A percentile compares a stretch with the other conserved stretches of the same genome.
phyloP scores from a whole-genome alignment of 2,329 filamentous ascomycete genomes.

The Fusarium siculi region DNA sequence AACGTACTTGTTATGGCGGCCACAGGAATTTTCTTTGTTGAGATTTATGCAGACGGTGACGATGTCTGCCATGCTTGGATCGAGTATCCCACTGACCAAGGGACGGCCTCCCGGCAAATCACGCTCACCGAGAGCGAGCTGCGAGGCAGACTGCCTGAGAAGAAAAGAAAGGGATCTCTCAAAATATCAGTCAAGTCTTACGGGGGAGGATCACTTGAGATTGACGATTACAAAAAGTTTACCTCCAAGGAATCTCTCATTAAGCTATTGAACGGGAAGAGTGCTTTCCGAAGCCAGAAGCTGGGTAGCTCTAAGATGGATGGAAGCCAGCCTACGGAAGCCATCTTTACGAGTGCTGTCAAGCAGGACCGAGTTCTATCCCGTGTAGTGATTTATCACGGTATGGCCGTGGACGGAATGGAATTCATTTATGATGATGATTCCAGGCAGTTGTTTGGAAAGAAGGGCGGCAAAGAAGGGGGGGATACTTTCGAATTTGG shows the following conservation, averaged over 20 bases:
- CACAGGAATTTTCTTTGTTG: slow-evolving; percentile 85
- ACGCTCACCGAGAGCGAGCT: slow-evolving; percentile 80
- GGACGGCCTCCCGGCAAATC: slow-evolving; percentile 75
- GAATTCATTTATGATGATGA: slow-evolving; percentile 94
- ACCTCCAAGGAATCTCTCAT: slow-evolving; percentile 77
- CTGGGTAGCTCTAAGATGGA: slow-evolving; percentile 79
- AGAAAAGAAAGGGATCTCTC: slow-evolving; percentile 76
- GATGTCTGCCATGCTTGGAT: slow-evolving; percentile 83
- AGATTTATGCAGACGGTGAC: slow-evolving; percentile 84
- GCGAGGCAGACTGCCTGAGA: slow-evolving; percentile 75
- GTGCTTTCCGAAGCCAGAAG: slow-evolving; percentile 79
- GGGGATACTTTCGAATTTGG: slow-evolving; percentile 82
- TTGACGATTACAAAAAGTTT: slow-evolving; percentile 80
- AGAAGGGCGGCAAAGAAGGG: slow-evolving; percentile 74
- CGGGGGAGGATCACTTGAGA: slow-evolving; percentile 76
- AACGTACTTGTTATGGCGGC: slow-evolving; percentile 81
- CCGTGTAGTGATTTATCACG: slow-evolving; percentile 80
- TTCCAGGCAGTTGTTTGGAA: slow-evolving; percentile 87
- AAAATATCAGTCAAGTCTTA: slow-evolving; percentile 80
- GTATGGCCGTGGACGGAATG: slow-evolving; percentile 80
- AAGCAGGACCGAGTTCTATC: slow-evolving; percentile 78
- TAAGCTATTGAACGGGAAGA: slow-evolving; percentile 76
- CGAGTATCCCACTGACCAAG: slow-evolving; percentile 76
- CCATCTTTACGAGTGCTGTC: slow-evolving; percentile 77
- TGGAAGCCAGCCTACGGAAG: slow-evolving; percentile 74